Evolutionary conservation across 2,329 filamentous ascomycete species (phyloP).

Genomic region (Alternaria novae-zelandiae): DNA sequence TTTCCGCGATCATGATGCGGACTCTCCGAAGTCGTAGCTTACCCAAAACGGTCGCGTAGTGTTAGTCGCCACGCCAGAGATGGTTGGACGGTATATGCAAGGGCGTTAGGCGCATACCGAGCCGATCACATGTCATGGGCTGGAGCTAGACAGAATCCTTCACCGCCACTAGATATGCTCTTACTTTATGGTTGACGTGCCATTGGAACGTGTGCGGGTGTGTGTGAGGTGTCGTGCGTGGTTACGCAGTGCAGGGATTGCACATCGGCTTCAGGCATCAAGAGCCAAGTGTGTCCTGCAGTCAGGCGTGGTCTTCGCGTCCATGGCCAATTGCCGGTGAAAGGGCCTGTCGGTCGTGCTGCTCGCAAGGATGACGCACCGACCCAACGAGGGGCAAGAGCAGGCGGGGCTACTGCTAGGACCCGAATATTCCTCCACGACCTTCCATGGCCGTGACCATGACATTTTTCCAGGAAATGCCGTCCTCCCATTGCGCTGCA

Average conservation of each 20-base stretch:
- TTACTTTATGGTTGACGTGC: constrained; percentile 14
- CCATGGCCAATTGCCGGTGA: constrained; percentile 29
- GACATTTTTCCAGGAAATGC: constrained; percentile 14
- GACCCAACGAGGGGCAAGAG: constrained; percentile 30
- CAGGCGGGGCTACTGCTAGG: constrained; percentile 31
- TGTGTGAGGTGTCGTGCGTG: constrained; percentile 30
- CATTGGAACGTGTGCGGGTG: constrained; percentile 27
- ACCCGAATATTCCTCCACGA: constrained; percentile 35
- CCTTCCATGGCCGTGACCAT: constrained; percentile 25
- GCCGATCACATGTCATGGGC: constrained; percentile 24
- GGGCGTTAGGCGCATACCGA: constrained; percentile 20
- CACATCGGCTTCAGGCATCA: constrained; percentile 24
- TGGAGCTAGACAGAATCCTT: constrained; percentile 24
- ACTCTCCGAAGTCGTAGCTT: neutral
- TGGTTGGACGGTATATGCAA: neutral
- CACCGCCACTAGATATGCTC: constrained; percentile 27
- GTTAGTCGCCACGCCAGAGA: neutral
- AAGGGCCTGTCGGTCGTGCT: constrained; percentile 17
- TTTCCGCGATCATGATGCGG: neutral
- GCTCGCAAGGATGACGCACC: constrained; percentile 39
- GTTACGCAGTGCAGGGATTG: constrained; percentile 29
- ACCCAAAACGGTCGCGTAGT: neutral
- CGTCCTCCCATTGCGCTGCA: constrained; percentile 22
- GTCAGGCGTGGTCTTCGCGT: constrained; percentile 31
- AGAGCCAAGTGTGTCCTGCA: constrained; percentile 30